These are phyloP conservation scores for Sapria himalayana DNA, from an alignment of 345 rosid genomes.

Conservation along the genomic window DNA sequence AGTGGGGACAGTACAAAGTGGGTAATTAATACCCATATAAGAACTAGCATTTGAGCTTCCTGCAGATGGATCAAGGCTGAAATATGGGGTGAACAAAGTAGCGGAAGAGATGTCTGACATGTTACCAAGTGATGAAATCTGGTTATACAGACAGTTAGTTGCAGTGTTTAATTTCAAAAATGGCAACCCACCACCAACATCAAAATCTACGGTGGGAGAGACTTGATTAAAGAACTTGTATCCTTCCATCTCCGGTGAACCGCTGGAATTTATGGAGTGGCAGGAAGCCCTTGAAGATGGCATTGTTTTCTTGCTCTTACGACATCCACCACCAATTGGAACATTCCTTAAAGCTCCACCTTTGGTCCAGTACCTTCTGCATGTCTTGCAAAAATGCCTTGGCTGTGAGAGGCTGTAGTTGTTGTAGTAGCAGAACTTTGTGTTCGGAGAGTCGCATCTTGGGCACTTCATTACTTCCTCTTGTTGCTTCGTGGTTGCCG, in stretches of 20 bases:
- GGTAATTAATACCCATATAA: constrained; percentile 31
- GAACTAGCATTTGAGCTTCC: constrained; percentile 12
- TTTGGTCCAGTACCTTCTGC: constrained; percentile 72
- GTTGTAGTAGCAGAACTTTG: constrained; percentile 86
- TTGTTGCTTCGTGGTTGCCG: constrained; percentile 16
- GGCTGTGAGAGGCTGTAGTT: constrained; percentile 84
- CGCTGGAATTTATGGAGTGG: constrained; percentile 19
- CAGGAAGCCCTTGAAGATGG: constrained; percentile 24
- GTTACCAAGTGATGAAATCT: constrained; percentile 23
- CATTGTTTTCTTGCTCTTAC: constrained; percentile 56
- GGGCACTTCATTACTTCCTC: constrained; percentile 38
- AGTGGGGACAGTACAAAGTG: constrained; percentile 13
- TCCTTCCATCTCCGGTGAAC: constrained; percentile 33
- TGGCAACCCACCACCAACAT: constrained; percentile 43
- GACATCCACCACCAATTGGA: constrained; percentile 69
- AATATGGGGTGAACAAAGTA: constrained; percentile 11
- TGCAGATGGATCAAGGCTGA: constrained; percentile 31
- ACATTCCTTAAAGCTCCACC: constrained; percentile 72
- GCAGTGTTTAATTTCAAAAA: constrained; percentile 25
- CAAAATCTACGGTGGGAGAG: constrained; percentile 56
- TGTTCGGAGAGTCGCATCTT: constrained; percentile 68
- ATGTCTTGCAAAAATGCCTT: constrained; percentile 70
- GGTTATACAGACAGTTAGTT: constrained; percentile 18
- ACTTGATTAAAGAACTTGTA: constrained; percentile 42
- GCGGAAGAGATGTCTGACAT: constrained; percentile 8